Base-by-base conservation (phyloP, 2,329 filamentous ascomycete genomes). In the Gyromitra esculenta region DNA sequence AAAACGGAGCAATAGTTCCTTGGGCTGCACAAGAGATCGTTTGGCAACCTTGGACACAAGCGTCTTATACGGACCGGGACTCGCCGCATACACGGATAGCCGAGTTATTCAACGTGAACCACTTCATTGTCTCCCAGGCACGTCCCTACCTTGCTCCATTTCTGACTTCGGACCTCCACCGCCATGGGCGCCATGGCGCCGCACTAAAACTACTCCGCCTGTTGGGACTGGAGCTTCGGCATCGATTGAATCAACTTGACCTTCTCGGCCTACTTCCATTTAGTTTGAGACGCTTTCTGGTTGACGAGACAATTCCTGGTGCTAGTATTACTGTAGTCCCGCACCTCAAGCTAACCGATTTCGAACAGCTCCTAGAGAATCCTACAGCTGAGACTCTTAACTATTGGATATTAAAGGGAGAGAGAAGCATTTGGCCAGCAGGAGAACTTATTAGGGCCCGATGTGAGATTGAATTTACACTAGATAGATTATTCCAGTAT, bases 121-220 rank as follows among this genome's bases (percentile, higher is more conserved):
- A 97, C 85, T 97, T 96, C 84, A 93, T 98, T 79, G 90, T 98
- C 79, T 96, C 92, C 79, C 95, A 97, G 85, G 94, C 95, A 0
- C 88, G 94, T 1, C 95, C 95, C 0, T 97, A 97, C 83, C 86
- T 97, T 15, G 91, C 95, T 37, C 94, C 94, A 0, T 96, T 97
- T 81, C 86, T 96, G 4, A 90, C 91, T 77, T 91, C 91, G 59
- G 92, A 95, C 80, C 89, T 94, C 85, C 92, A 94, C 83, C 87
- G 87, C 81, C 88, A 85, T 66, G 78, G 79, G 4, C 76, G 73
- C 3, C 76, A 69, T 11, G 76, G 73, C 11, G 15, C 72, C n/a
- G 50, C 75, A 7, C 43, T 77, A 11, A 77, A 77, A 43, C 56
- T 76, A 54, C 87, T 91, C 60, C 87, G 91, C 66, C 88, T 96